A percentile compares a stretch with the other conserved stretches of the same genome.
These are phyloP conservation scores for Trypanosoma boissoni DNA, from an alignment of 208 protist genomes.

Conservation along the genomic window DNA sequence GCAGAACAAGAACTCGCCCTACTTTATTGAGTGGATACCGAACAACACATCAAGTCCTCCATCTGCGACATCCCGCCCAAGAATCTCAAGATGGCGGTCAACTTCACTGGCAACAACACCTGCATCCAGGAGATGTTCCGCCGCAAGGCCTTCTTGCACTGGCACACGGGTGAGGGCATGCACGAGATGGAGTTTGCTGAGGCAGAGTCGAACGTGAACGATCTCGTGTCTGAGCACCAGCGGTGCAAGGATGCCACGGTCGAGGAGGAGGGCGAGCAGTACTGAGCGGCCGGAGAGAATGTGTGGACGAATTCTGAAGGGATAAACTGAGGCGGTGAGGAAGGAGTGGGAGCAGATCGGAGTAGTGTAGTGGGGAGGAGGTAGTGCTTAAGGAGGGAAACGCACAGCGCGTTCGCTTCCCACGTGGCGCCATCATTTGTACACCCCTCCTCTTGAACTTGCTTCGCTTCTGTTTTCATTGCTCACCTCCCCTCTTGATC, in stretches of 20 bases:
- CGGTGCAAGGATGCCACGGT: constrained; percentile 91
- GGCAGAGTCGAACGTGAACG: constrained; percentile 94
- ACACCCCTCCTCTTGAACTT: no score
- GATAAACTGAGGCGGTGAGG: no score
- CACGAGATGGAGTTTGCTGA: constrained; percentile 91
- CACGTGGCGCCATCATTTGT: no score
- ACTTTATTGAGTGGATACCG: constrained; percentile 92
- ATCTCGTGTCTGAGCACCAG: constrained; percentile 94
- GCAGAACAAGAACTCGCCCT: constrained; percentile 94
- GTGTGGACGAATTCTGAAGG: no score
- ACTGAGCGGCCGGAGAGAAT: constrained; percentile 24
- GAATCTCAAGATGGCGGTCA: constrained; percentile 92
- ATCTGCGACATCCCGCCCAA: constrained; percentile 93
- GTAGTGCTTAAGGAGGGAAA: no score
- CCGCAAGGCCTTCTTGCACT: constrained; percentile 99
- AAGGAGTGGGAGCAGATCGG: no score
- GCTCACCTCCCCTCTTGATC: no score
- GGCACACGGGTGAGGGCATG: constrained; percentile 97
- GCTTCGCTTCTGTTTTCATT: no score
- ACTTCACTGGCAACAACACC: constrained; percentile 95
- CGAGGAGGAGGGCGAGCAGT: constrained; percentile 79
- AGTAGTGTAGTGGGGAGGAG: no score
- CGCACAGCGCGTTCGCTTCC: no score
- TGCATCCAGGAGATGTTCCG: constrained; percentile 94
- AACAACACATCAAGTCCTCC: constrained; percentile 74